These are phyloP conservation scores for Penicillium janthinellum DNA, from an alignment of 2,329 filamentous ascomycete genomes.

Conservation along the genomic window DNA sequence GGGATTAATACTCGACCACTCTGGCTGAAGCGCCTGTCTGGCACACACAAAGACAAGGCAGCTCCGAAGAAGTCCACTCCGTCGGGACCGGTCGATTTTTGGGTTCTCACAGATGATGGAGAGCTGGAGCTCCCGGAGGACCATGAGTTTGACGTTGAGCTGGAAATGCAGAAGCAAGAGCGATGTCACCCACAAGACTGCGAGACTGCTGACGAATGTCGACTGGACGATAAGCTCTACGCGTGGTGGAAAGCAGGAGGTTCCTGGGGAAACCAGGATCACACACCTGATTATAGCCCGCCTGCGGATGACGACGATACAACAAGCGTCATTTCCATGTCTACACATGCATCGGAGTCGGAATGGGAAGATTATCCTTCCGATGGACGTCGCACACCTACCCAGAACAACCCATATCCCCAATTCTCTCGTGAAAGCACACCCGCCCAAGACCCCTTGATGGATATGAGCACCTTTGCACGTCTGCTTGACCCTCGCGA, in stretches of 20 bases:
- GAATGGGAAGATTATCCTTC: slow-evolving; percentile 52
- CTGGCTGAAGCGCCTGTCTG: slow-evolving; percentile 57
- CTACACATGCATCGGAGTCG: slow-evolving; percentile 54
- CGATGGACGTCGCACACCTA: slow-evolving; percentile 68
- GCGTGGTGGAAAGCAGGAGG: slow-evolving; percentile 81
- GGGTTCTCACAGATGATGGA: slow-evolving; percentile 56
- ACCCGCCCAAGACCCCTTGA: slow-evolving; percentile 61
- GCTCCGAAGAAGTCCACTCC: slow-evolving; percentile 14
- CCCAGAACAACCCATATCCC: slow-evolving; percentile 62
- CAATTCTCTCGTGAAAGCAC: slow-evolving; percentile 47
- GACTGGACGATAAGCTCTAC: slow-evolving; percentile 75
- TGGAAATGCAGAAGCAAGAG: slow-evolving; percentile 69
- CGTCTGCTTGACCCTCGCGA: slow-evolving; percentile 79
- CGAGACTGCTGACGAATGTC: slow-evolving; percentile 59
- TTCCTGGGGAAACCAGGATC: slow-evolving; percentile 81
- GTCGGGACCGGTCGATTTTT: slow-evolving; percentile 52
- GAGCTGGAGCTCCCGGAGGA: slow-evolving; percentile 59
- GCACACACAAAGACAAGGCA: slow-evolving; percentile 27
- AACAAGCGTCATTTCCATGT: slow-evolving; percentile 76
- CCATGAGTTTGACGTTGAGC: slow-evolving; percentile 76
- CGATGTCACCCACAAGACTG: slow-evolving; percentile 44
- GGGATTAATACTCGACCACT: slow-evolving; percentile 64
- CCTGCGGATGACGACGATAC: slow-evolving; percentile 63
- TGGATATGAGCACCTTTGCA: slow-evolving; percentile 71
- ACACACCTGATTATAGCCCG: slow-evolving; percentile 75